These are phyloP conservation scores for Albifimbria verrucaria DNA, from an alignment of 2,329 filamentous ascomycete species.

Conservation along the genomic window DNA sequence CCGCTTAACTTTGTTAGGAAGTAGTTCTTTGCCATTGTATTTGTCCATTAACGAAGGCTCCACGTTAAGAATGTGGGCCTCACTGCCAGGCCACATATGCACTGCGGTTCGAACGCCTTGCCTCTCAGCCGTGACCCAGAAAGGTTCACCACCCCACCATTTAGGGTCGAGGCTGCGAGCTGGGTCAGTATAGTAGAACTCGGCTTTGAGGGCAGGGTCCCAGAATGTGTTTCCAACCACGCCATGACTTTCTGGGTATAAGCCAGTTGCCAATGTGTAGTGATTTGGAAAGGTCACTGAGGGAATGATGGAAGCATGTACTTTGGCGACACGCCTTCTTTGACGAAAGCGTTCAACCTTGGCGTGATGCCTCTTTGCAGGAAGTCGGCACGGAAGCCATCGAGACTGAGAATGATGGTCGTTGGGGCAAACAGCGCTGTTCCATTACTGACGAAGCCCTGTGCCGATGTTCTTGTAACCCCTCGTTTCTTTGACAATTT, in stretches of 20 bases:
- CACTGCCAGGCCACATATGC: slow-evolving; percentile 98
- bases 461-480: slow-evolving; percentile 22
- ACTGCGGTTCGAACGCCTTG: slow-evolving; percentile 76
- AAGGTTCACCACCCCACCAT: slow-evolving; percentile 93
- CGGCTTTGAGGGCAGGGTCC: slow-evolving; percentile 71
- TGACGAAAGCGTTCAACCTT: slow-evolving; percentile 72
- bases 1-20: slow-evolving; percentile 73
- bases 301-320: slow-evolving; percentile 92
- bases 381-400: slow-evolving; percentile 95
- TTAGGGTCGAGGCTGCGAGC: slow-evolving; percentile 72
- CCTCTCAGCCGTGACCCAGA: slow-evolving; percentile 90
- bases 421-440: slow-evolving; percentile 87
- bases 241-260: slow-evolving; percentile 91
- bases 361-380: slow-evolving; percentile 81
- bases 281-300: slow-evolving; percentile 97
- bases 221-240: slow-evolving; percentile 94
- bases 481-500: slow-evolving; percentile 51
- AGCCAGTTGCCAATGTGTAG: slow-evolving; percentile 85
- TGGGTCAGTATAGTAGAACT: slow-evolving; percentile 86
- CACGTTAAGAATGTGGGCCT: slow-evolving; percentile 74
- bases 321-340: slow-evolving; percentile 79
- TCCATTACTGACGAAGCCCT: slow-evolving; percentile 65
- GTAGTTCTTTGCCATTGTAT: slow-evolving; percentile 73
- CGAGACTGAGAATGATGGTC: slow-evolving; percentile 88
- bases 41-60: slow-evolving; percentile 80